These are phyloP conservation scores for Multifurca ochricompacta DNA, from an alignment of 768 basidiomycete species.

Conservation along the genomic window DNA sequence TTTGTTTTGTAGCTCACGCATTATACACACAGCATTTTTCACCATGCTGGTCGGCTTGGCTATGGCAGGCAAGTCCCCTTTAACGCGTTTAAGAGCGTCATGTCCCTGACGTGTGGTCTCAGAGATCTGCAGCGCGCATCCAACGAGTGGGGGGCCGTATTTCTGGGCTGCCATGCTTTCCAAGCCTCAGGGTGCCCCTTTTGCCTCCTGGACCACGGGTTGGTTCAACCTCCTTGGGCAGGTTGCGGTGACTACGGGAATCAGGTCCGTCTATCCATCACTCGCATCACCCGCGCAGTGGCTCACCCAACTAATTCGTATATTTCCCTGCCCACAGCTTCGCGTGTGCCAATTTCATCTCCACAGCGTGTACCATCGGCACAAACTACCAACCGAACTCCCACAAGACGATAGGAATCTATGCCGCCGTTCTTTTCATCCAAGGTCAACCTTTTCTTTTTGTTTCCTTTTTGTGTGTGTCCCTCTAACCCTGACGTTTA, in stretches of 20 bases:
- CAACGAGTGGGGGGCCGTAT: slow-evolving; percentile 67
- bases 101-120: not conserved
- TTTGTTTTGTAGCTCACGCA: slow-evolving; percentile 5
- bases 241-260: slow-evolving; percentile 71
- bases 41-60: slow-evolving; percentile 66
- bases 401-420: slow-evolving; percentile 56
- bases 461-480: not conserved
- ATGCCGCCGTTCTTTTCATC: slow-evolving; percentile 58
- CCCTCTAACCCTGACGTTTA: slow-evolving; percentile 13
- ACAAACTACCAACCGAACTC: slow-evolving; percentile 51
- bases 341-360: slow-evolving; percentile 60
- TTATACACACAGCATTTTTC: slow-evolving; percentile 40
- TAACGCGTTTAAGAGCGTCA: not conserved
- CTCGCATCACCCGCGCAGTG: not conserved
- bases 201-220: slow-evolving; percentile 69
- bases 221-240: slow-evolving; percentile 73
- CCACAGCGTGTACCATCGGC: slow-evolving; percentile 52
- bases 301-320: not conserved
- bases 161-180: slow-evolving; percentile 79
- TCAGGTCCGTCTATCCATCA: slow-evolving; percentile 35
- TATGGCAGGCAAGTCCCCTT: slow-evolving; percentile 53
- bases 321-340: slow-evolving; percentile 33
- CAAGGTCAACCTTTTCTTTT: slow-evolving; percentile 37
- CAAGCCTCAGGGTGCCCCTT: slow-evolving; percentile 44
- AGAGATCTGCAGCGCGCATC: slow-evolving; percentile 53